phyloP scores from a whole-genome alignment of 169 alveolate genomes.

The Cyclospora cayetanensis region DNA sequence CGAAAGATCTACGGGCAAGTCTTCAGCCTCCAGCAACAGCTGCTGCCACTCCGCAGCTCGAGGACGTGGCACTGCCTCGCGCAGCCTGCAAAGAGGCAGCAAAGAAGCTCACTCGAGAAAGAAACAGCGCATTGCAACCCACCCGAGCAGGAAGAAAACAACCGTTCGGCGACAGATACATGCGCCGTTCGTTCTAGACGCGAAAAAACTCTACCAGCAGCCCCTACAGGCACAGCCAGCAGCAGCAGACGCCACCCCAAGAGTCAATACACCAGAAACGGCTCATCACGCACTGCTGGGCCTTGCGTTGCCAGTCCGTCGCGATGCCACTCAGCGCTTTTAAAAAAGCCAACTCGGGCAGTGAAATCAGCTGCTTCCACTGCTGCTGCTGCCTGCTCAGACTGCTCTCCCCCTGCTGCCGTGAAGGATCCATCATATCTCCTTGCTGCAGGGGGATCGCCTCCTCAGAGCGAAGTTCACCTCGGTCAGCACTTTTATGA shows the following conservation, averaged over 20 bases:
- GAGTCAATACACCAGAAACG: background rate
- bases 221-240: background rate
- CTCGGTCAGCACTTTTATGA: background rate
- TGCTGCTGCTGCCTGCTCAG: slow-evolving; percentile 33
- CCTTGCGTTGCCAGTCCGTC: slow-evolving; percentile 49
- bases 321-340: slow-evolving; percentile 68
- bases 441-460: slow-evolving; percentile 3
- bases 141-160: background rate
- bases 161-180: background rate
- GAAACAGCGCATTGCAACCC: background rate
- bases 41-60: slow-evolving; percentile 65
- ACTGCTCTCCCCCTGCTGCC: slow-evolving; percentile 39
- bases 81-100: slow-evolving; percentile 55
- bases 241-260: slow-evolving; percentile 30
- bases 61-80: slow-evolving; percentile 63
- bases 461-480: background rate
- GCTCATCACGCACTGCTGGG: slow-evolving; percentile 6
- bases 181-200: background rate
- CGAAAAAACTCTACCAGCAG: background rate
- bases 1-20: slow-evolving; percentile 67
- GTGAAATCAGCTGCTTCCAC: slow-evolving; percentile 50
- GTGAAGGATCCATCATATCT: background rate
- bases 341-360: slow-evolving; percentile 66
- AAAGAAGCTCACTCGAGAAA: background rate
- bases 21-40: slow-evolving; percentile 68